Conservation (phyloP, 2,329 filamentous ascomycete genomes). For the Pseudohalonectria lignicola region DNA sequence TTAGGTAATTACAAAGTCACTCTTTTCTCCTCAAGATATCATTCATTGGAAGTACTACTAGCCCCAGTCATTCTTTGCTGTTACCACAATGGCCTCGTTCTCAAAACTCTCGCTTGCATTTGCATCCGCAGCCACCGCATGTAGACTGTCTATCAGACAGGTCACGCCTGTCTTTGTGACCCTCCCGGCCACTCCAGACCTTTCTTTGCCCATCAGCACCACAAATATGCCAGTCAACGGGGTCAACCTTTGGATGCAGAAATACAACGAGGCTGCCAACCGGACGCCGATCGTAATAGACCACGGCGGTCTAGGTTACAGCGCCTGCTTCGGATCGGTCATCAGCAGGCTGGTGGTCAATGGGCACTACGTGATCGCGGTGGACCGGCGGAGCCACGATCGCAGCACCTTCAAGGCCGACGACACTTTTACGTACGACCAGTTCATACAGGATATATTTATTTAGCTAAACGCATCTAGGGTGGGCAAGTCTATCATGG, state of each 20-base stretch:
- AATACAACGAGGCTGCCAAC: constrained; percentile 23
- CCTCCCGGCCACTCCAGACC: constrained; percentile 23
- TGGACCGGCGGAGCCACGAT: constrained; percentile 29
- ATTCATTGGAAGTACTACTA: too few relatives aligned
- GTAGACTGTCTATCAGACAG: too few relatives aligned
- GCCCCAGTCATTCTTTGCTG: too few relatives aligned
- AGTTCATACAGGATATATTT: constrained; percentile 23
- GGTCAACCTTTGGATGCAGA: constrained; percentile 27
- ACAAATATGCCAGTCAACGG: constrained; percentile 19
- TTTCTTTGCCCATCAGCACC: constrained; percentile 21
- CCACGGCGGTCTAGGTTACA: constrained; percentile 29
- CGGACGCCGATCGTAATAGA: constrained; percentile 24
- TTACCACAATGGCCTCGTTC: too few relatives aligned
- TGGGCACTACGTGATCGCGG: constrained; percentile 24
- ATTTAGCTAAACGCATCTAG: constrained; percentile 18
- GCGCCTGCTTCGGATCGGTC: constrained; percentile 26
- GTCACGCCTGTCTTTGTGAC: constrained; percentile 31
- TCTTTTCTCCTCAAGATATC: too few relatives aligned
- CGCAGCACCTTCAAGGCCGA: constrained; percentile 22
- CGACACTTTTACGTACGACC: constrained; percentile 25
- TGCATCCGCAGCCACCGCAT: too few relatives aligned
- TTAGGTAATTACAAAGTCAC: too few relatives aligned
- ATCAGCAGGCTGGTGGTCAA: constrained; percentile 20
- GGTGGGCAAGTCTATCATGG: constrained; percentile 19
- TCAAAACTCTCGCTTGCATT: too few relatives aligned